Conservation (phyloP, 2,329 filamentous ascomycete species). For the Acrodontium crateriforme region DNA sequence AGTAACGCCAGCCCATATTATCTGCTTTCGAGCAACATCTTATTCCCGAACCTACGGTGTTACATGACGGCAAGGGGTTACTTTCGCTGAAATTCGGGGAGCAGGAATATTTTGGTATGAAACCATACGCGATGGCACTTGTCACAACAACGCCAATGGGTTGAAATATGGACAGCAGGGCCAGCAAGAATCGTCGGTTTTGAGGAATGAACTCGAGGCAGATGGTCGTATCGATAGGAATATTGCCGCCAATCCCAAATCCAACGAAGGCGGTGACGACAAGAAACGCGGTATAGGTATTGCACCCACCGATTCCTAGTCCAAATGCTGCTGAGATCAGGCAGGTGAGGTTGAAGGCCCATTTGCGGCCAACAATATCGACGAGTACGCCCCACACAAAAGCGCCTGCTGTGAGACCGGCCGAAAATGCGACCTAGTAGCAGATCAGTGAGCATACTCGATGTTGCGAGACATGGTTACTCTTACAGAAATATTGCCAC, state of each 20-base stretch:
- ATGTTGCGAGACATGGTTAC: constrained; percentile 3
- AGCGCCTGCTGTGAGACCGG: constrained; percentile 41
- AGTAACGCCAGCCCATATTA: constrained; percentile 34
- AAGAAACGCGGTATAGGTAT: constrained; percentile 38
- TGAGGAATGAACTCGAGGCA: constrained; percentile 42
- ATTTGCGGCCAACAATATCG: constrained; percentile 40
- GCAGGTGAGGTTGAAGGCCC: constrained; percentile 46
- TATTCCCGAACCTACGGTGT: constrained; percentile 14
- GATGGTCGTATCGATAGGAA: constrained; percentile 43
- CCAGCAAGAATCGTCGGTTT: constrained; percentile 38
- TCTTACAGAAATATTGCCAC: constrained; percentile 37
- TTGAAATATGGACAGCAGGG: constrained; percentile 41
- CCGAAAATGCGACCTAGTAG: constrained; percentile 34
- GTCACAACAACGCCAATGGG: constrained; percentile 41
- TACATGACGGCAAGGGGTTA: constrained; percentile 33
- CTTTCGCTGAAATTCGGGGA: constrained; percentile 35
- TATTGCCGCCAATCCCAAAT: constrained; percentile 38
- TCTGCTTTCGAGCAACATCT: constrained; percentile 24
- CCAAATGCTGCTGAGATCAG: constrained; percentile 42
- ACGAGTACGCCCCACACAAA: constrained; percentile 43
- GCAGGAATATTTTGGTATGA: constrained; percentile 39
- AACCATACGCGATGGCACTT: constrained; percentile 39
- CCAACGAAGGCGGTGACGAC: constrained; percentile 41
- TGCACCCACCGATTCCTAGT: constrained; percentile 36
- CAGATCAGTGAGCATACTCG: neutral